Evolutionary conservation across 495 filamentous ascomycete genomes (phyloP), one percentile per base, ranked within the genome.

Genomic region (Gamarada debralockiae): DNA sequence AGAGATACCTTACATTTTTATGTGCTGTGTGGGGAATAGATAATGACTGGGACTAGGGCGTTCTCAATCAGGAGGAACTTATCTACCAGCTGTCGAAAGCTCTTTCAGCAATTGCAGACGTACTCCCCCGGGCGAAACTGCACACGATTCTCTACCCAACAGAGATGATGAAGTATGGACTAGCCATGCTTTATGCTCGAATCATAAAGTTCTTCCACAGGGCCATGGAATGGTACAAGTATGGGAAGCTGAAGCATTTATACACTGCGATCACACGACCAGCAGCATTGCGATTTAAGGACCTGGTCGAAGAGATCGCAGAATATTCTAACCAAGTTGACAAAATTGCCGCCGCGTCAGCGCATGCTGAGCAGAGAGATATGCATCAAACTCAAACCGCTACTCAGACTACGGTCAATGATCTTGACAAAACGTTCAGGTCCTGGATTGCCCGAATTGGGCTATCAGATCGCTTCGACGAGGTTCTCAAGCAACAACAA

Each of bases 81-180:
- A 43, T 50, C 36, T 18, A 6, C 41, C 14, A 53, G 52, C 46
- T 59, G 55, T 55, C 56, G 12, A 20, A 42, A 20, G 39, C 39
- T 8, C 7, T 42, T 12, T 13, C 18, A 13, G 8, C 7, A 15
- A 42, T 42, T 20, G 39, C 12, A 42, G 39, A 42, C 17, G 39
- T 42, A 20, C 39, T 42, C 39, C 39, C 39, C 17, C 39, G 39
- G 8, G 39, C 17, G 17, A 20, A 42, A 8, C 17, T 42, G 10
- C 39, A 13, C 10, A 13, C 8, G 7, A 15, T 8, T 8, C n/a
- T 34, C 8, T 34, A 34, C n/a, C 31, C 8, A n/a, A 34, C 31
- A n/a, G 31, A 34, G 8, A 8, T 34, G 8, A 34, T 34, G 31
- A n/a, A 8, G n/a, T n/a, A n/a, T n/a, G 8, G n/a, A 8, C 8